phyloP scores from a whole-genome alignment of 164 flowering plant species.

The Aristolochia fimbriata region DNA sequence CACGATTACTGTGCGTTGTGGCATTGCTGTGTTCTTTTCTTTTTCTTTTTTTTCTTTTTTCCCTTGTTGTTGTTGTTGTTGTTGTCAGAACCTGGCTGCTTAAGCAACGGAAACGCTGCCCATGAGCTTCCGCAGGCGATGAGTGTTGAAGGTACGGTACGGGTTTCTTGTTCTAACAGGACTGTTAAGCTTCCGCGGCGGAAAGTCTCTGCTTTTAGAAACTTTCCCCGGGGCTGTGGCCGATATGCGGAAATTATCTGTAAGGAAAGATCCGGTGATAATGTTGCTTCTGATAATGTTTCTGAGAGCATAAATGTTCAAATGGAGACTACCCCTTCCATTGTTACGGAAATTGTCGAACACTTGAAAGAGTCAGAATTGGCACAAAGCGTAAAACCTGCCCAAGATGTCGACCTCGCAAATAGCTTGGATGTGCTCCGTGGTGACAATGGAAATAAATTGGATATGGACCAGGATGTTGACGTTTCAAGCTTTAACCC shows the following conservation, averaged over 20 bases:
- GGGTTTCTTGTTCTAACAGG: neutral
- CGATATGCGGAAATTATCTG: conserved; percentile 7
- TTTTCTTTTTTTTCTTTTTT: no score
- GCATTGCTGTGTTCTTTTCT: neutral
- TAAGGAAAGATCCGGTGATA: neutral
- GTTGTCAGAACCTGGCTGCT: neutral
- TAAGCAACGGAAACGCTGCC: neutral
- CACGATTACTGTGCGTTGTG: neutral
- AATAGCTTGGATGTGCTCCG: conserved; percentile 8
- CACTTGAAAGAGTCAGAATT: neutral
- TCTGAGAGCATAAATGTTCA: neutral
- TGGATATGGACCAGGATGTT: no score
- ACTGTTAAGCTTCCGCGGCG: conserved; percentile 34
- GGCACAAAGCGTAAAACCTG: neutral
- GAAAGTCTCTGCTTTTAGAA: conserved; percentile 41
- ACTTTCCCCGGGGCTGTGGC: conserved; percentile 50
- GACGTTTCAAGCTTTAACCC: no score
- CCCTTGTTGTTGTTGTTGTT: no score
- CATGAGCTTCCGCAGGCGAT: neutral
- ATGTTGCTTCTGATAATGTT: neutral
- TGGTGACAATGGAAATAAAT: no score
- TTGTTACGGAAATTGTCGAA: neutral
- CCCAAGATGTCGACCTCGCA: neutral
- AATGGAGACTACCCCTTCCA: neutral
- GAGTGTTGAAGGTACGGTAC: neutral